phyloP scores from a whole-genome alignment of 176 grass and related monocot species.

The Neostapfia colusana region DNA sequence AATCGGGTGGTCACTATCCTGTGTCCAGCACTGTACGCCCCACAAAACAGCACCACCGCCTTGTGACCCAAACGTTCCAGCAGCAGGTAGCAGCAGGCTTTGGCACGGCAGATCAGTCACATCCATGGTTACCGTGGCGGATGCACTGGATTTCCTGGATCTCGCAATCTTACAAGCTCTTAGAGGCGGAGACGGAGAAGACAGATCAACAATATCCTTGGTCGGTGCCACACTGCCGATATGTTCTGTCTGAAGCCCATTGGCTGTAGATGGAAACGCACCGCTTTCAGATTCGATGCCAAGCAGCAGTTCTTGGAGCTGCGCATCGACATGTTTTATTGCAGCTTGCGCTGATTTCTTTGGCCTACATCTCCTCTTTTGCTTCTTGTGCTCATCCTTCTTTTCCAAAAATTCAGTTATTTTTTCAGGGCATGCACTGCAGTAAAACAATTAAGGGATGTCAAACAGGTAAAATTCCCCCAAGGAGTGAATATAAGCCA shows the following conservation, averaged over 20 bases:
- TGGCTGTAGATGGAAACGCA: slow-evolving; percentile 19
- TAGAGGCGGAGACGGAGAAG: slow-evolving; percentile 55
- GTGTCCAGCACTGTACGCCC: background rate
- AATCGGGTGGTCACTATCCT: background rate
- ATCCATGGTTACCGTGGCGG: slow-evolving; percentile 10
- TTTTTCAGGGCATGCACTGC: slow-evolving; percentile 91
- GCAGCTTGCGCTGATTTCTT: slow-evolving; percentile 52
- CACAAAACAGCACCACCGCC: background rate
- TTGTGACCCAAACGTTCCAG: slow-evolving; percentile 42
- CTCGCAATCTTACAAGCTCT: slow-evolving; percentile 52
- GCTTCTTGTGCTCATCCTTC: slow-evolving; percentile 71
- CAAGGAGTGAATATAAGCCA: background rate
- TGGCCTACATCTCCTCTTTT: slow-evolving; percentile 60
- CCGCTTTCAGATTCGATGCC: slow-evolving; percentile 51
- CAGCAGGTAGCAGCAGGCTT: slow-evolving; percentile 34
- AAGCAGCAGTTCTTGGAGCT: slow-evolving; percentile 60
- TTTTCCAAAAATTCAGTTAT: slow-evolving; percentile 71
- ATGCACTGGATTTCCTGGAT: slow-evolving; percentile 23
- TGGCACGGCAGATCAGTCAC: slow-evolving; percentile 46
- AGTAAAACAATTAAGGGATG: slow-evolving; percentile 19
- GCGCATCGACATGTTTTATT: slow-evolving; percentile 55
- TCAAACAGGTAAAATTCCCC: background rate
- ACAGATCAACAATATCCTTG: slow-evolving; percentile 58
- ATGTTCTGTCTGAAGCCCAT: slow-evolving; percentile 25
- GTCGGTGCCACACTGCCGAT: background rate